phyloP scores from a whole-genome alignment of 805 yeast species.

The Zygosaccharomyces bisporus region DNA sequence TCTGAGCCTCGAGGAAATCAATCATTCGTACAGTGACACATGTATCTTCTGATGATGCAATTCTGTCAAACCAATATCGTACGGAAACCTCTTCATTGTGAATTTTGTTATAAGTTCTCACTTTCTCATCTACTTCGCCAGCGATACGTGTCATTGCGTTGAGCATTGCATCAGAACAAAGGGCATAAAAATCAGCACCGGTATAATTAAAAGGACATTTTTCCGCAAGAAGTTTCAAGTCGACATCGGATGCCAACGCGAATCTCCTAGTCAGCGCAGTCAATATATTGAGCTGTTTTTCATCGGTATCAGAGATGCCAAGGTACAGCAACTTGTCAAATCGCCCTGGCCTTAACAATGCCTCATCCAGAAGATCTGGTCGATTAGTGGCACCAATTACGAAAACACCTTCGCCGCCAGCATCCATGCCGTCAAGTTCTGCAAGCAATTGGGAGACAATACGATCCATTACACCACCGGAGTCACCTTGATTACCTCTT shows the following conservation, averaged over 20 bases:
- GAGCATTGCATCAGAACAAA: slow-evolving; percentile 92
- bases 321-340: slow-evolving; percentile 92
- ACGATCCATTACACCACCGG: slow-evolving; percentile 99
- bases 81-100: slow-evolving; percentile 51
- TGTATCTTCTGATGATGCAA: slow-evolving; percentile 63
- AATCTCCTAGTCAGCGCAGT: slow-evolving; percentile 88
- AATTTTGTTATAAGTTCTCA: slow-evolving; percentile 47
- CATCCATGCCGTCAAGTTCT: slow-evolving; percentile 93
- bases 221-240: slow-evolving; percentile 55
- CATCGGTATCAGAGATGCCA: slow-evolving; percentile 89
- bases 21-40: slow-evolving; percentile 62
- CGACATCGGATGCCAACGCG: slow-evolving; percentile 54
- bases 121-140: slow-evolving; percentile 61
- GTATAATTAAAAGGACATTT: slow-evolving; percentile 86
- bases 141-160: slow-evolving; percentile 95
- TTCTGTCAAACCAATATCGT: slow-evolving; percentile 87
- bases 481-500: slow-evolving; percentile 97
- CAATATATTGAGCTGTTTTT: slow-evolving; percentile 79
- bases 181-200: slow-evolving; percentile 96
- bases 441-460: slow-evolving; percentile 94
- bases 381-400: slow-evolving; percentile 99
- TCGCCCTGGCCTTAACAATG: slow-evolving; percentile 87
- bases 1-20: slow-evolving; percentile 76
- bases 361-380: slow-evolving; percentile 93
- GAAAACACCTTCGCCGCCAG: slow-evolving; percentile 80